Evolutionary conservation across 2,329 filamentous ascomycete species (phyloP), one percentile per base, ranked within the genome.

Genomic region (Hypoxylon sp.): DNA sequence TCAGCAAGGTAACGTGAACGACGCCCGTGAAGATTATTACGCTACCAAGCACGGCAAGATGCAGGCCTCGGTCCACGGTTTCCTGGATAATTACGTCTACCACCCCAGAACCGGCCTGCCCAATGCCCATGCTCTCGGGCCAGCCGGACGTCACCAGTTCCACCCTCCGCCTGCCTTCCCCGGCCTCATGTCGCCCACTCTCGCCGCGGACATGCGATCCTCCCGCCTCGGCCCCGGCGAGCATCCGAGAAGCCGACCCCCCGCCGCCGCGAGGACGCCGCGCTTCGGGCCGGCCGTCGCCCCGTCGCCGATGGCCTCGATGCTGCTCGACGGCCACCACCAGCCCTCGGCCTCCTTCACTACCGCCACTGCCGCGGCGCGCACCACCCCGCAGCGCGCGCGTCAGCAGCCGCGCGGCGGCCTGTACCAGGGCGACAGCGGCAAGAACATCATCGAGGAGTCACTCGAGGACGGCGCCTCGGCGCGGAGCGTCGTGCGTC

Each of bases 41-140:
- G 88, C 91, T 18, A 92, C 92, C 8, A 97, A 97, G 71, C 93
- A 99, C 69, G 91, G 93, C 62, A 99, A 99, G 78, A 97, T 99
- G 91, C 88, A 95, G n/a, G 91, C 92, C 13, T 98, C 94, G 0
- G 95, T 97, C 72, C 93, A 95, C 69, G 92, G 93, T 2, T 99
- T 99, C 73, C 80, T 97, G 57, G 92, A 97, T 70, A 93, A 96
- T 66, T 99, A 99, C 69, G 86, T 88, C 11, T 85, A 88, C 45
- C 91, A 91, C 67, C 86, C 88, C 3, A 88, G 87, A 72, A 86
- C 84, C 5, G 87, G 86, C 1, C 82, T 88, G 17, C 83, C 84
- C 5, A 84, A 85, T 17, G 81, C 85, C 50, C 75, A 87, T 29
- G 83, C 83, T 11, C 48, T 70, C 18, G 70, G 71, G 11, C 83